Evolutionary conservation across 2,329 filamentous ascomycete genomes (phyloP).

Genomic region (Ophiostoma sp.): DNA sequence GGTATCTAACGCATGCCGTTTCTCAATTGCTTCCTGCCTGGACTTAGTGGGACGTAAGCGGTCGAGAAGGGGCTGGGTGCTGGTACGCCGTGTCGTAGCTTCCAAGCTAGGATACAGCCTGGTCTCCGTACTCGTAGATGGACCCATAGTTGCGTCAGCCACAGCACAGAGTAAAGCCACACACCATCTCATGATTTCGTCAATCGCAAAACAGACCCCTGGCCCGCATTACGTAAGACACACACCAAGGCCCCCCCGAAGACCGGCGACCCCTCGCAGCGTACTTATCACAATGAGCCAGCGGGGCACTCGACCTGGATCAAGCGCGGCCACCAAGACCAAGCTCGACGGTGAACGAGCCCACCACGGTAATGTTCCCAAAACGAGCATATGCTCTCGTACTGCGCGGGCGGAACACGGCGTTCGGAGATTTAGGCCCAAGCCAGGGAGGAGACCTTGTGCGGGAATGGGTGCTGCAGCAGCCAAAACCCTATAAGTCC

Average conservation of each 20-base stretch:
- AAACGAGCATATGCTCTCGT: neutral
- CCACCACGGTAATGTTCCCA: constrained; percentile 12
- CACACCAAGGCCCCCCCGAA: neutral
- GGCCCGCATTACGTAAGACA: neutral
- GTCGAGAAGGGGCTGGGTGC: neutral
- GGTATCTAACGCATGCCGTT: neutral
- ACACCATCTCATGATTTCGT: neutral
- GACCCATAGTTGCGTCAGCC: neutral
- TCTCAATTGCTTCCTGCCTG: constrained; percentile 8
- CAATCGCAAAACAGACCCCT: neutral
- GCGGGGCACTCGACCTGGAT: neutral
- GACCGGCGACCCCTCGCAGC: neutral
- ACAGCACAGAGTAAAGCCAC: neutral
- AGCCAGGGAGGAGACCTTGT: neutral
- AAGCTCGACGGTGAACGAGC: neutral
- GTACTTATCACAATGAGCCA: neutral
- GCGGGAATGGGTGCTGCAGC: neutral
- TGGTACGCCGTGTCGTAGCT: neutral
- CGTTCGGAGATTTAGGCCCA: constrained; percentile 17
- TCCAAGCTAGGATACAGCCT: neutral
- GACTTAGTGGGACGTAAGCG: constrained; percentile 6
- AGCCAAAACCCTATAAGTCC: neutral
- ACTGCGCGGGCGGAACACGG: constrained; percentile 11
- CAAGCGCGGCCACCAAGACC: neutral
- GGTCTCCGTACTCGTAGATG: too few species aligned